Conservation (phyloP, 257 asterid species). For the Solanum verrucosum region DNA sequence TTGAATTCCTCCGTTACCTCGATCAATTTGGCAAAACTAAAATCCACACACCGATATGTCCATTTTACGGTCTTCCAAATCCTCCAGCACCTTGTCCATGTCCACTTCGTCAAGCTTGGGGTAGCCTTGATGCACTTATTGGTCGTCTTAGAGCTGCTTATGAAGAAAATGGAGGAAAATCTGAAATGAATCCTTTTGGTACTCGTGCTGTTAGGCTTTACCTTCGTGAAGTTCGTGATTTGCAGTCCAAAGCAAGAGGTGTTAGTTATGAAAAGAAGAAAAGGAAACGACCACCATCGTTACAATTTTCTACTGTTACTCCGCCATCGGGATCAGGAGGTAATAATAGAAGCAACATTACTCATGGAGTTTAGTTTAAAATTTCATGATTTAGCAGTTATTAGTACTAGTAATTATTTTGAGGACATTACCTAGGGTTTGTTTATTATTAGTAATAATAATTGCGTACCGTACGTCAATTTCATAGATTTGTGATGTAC, state of each 20-base stretch:
- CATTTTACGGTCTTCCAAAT: slow-evolving; percentile 83
- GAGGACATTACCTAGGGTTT: background rate
- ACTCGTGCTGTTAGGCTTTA: slow-evolving; percentile 83
- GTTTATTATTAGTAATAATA: background rate
- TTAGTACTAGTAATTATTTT: background rate
- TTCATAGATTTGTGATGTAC: background rate
- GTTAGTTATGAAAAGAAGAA: slow-evolving; percentile 94
- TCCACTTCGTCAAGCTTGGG: slow-evolving; percentile 95
- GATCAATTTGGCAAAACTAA: slow-evolving; percentile 92
- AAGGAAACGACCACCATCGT: slow-evolving; percentile 42
- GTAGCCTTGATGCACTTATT: slow-evolving; percentile 86
- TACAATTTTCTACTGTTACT: background rate
- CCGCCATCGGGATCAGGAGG: slow-evolving; percentile 18
- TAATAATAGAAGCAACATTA: background rate
- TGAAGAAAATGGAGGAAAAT: slow-evolving; percentile 89
- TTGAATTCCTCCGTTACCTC: slow-evolving; percentile 82
- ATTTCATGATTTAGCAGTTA: background rate
- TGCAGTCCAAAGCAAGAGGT: slow-evolving; percentile 89
- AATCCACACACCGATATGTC: slow-evolving; percentile 76
- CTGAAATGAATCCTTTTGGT: slow-evolving; percentile 83
- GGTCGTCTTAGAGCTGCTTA: slow-evolving; percentile 86
- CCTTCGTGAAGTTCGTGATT: slow-evolving; percentile 78
- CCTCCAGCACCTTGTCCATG: slow-evolving; percentile 98
- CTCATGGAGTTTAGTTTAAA: background rate
- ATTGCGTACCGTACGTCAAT: background rate